phyloP scores from a whole-genome alignment of 2,329 filamentous ascomycete species.

The Thyridium curvatum region DNA sequence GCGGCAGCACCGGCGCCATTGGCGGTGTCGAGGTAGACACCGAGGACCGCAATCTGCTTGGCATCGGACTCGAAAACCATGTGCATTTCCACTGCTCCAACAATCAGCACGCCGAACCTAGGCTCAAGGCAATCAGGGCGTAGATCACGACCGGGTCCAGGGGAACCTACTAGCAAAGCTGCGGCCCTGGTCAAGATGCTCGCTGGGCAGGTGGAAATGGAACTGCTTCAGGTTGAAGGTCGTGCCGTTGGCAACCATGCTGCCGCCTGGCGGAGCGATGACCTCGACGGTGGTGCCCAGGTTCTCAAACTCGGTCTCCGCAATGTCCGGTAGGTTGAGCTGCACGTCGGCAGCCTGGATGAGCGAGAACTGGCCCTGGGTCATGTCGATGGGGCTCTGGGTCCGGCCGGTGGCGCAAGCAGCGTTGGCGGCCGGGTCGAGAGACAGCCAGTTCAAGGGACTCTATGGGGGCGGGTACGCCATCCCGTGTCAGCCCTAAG shows the following conservation, averaged over 20 bases:
- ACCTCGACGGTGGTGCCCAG: slow-evolving; percentile 52
- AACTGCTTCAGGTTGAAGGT: slow-evolving; percentile 36
- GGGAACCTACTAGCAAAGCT: slow-evolving; percentile 34
- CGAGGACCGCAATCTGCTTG: slow-evolving; percentile 34
- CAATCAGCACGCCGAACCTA: too few species aligned
- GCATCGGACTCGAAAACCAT: slow-evolving; percentile 48
- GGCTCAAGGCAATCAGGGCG: too few species aligned
- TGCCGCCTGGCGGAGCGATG: slow-evolving; percentile 35
- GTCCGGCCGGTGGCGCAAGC: slow-evolving; percentile 43
- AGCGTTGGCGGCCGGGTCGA: slow-evolving; percentile 32
- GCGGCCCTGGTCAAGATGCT: slow-evolving; percentile 37
- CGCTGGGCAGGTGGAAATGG: slow-evolving; percentile 44
- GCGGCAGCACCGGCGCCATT: slow-evolving; percentile 13
- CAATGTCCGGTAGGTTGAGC: slow-evolving; percentile 33
- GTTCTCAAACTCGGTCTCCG: slow-evolving; percentile 46
- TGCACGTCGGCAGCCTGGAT: slow-evolving; percentile 21
- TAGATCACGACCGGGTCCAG: not conserved
- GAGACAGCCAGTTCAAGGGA: slow-evolving; percentile 25
- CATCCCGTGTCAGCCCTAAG: not conserved
- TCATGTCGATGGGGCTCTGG: slow-evolving; percentile 55
- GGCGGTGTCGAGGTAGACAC: slow-evolving; percentile 34
- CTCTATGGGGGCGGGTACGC: slow-evolving; percentile 9
- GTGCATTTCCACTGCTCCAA: slow-evolving; percentile 42
- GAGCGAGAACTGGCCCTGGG: slow-evolving; percentile 23
- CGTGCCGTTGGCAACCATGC: slow-evolving; percentile 23